Evolutionary conservation across 352 stramenopile genomes (phyloP), one percentile per base, ranked within the genome.

Genomic region (Phytophthora hybrid): DNA sequence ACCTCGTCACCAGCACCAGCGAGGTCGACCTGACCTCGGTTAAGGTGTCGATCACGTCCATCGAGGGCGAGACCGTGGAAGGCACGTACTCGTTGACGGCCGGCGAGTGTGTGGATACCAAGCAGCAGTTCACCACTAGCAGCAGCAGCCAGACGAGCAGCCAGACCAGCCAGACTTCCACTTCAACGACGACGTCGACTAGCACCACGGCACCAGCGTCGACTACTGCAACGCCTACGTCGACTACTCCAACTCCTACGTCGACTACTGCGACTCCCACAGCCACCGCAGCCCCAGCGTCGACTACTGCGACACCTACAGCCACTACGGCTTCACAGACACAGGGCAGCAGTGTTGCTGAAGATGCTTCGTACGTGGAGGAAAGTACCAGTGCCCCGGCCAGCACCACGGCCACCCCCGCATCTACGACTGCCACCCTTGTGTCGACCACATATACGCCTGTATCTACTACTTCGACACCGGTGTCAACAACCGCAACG

Each of bases 1-100:
- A 84, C 68, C 29, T 88, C 14, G 58, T 86, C 16, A 63, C 80
- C 47, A 77, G 63, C 32, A 77, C 57, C 46, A 79, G 49, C 56
- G 65, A 64, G 3, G 59, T 78, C 7, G 81, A 87, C 34, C 59
- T 88, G 32, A 76, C 74, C 37, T 63, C 65, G 0, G 69, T 88
- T 29, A 55, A 71, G 5, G 72, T 91, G 7, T 73, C 69, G 19
- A 80, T 93, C 69, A 88, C 82, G 49, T 93, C 83, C 29, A 64
- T 82, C 31, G 73, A 69, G 21, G 85, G 81, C 10, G 73, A 90
- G 44, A 79, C 71, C 3, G 73, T 90, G 39, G 66, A 83, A 44
- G 82, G 84, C 21, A 90, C 77, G 11, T 84, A 89, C 31, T 81
- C 84, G 49, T 75, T 92, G 51, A 77, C 71, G n/a, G 77, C 59